phyloP scores from a whole-genome alignment of 2,329 filamentous ascomycete genomes.

The Chaetomiaceae sp. region DNA sequence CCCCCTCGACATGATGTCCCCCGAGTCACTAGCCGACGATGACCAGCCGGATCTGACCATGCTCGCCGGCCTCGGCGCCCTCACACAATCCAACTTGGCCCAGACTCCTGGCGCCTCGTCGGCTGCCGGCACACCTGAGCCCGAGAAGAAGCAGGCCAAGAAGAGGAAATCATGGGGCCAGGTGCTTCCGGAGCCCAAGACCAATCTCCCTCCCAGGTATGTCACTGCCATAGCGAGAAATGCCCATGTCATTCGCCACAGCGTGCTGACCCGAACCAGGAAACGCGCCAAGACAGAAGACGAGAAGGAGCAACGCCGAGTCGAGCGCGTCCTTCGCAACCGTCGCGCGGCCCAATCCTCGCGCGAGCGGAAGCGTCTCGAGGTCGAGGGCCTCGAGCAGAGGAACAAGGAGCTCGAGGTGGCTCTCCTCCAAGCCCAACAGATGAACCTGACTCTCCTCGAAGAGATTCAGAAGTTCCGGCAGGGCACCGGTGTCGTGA shows the following conservation, averaged over 20 bases:
- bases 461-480: constrained; percentile 48
- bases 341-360: constrained; percentile 95
- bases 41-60: constrained; percentile 27
- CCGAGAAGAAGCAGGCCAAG: constrained; percentile 72
- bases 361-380: constrained; percentile 79
- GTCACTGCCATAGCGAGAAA: not conserved
- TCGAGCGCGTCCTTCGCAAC: constrained; percentile 95
- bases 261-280: constrained; percentile 36
- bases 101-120: constrained; percentile 15
- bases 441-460: constrained; percentile 44
- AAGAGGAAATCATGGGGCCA: constrained; percentile 99
- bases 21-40: constrained; percentile 37
- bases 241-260: not conserved
- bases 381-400: constrained; percentile 81
- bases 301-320: constrained; percentile 96
- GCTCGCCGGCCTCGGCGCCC: constrained; percentile 23
- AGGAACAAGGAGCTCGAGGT: constrained; percentile 67
- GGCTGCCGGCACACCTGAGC: constrained; percentile 22
- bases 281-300: constrained; percentile 99
- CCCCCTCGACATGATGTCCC: constrained; percentile 47
- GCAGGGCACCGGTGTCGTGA: constrained; percentile 37
- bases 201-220: constrained; percentile 80
- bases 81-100: constrained; percentile 8
- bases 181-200: constrained; percentile 93
- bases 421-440: constrained; percentile 56